These are phyloP conservation scores for Chlamydomonas eustigma DNA, from an alignment of 139 green algal species.

Conservation along the genomic window DNA sequence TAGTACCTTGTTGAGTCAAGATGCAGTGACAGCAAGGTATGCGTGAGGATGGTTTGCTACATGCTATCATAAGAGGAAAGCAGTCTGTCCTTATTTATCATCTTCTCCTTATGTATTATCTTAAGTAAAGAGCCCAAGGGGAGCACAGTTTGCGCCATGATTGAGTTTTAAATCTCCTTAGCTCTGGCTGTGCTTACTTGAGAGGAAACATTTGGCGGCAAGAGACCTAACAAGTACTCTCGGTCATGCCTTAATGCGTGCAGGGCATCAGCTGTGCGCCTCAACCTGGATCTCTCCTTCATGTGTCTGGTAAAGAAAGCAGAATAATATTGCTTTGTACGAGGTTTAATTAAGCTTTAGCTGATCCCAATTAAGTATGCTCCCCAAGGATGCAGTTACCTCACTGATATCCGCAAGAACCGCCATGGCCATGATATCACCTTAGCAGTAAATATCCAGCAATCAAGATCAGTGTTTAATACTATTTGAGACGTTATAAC, in stretches of 20 bases:
- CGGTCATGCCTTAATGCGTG: slow-evolving; percentile 12
- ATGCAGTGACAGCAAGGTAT: background rate
- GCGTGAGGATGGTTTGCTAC: background rate
- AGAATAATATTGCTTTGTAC: background rate
- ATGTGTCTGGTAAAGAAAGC: background rate
- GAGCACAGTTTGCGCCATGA: background rate
- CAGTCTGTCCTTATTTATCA: background rate
- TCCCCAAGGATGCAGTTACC: background rate
- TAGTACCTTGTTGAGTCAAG: background rate
- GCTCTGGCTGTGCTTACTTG: background rate
- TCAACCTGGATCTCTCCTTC: background rate
- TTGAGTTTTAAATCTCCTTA: background rate
- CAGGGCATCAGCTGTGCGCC: background rate
- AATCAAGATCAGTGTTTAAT: background rate
- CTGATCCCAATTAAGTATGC: background rate
- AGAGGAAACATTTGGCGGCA: background rate
- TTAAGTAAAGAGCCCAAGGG: too few relatives aligned
- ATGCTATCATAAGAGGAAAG: background rate
- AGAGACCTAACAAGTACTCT: slow-evolving; percentile 9
- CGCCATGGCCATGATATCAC: background rate
- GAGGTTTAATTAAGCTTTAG: background rate
- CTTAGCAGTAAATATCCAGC: background rate
- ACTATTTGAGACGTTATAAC: background rate
- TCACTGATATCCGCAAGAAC: background rate
- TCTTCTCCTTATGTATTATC: background rate